Evolutionary conservation across 169 alveolate species (phyloP).

Genomic region (Plasmodium ovale): DNA sequence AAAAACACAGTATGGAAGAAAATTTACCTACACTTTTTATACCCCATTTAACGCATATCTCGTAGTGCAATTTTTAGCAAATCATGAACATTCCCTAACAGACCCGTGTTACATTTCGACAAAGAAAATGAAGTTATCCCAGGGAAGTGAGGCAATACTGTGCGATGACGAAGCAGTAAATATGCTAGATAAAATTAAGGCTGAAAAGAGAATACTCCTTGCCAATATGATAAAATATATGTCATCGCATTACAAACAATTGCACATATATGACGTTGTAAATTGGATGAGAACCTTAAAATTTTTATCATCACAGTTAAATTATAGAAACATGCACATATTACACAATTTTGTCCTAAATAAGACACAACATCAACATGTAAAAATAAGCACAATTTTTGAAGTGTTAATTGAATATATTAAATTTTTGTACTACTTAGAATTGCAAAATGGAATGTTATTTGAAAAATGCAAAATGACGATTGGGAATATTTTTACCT

Average conservation of each 20-base stretch:
- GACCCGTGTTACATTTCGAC: neutral
- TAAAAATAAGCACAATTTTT: constrained; percentile 23
- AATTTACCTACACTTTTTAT: constrained; percentile 17
- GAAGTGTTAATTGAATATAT: constrained; percentile 48
- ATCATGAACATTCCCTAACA: neutral
- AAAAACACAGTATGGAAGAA: neutral
- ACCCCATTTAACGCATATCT: constrained; percentile 67
- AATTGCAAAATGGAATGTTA: constrained; percentile 1
- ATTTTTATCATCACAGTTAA: constrained; percentile 3
- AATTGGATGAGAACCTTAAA: constrained; percentile 38
- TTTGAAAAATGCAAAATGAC: constrained; percentile 13
- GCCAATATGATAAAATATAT: constrained; percentile 10
- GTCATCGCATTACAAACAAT: neutral
- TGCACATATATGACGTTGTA: constrained; percentile 25
- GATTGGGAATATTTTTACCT: neutral
- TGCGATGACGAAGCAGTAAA: neutral
- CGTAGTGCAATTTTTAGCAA: constrained; percentile 4
- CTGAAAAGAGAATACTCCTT: constrained; percentile 11
- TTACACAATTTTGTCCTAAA: neutral
- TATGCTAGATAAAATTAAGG: neutral
- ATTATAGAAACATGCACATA: neutral
- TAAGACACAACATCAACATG: neutral
- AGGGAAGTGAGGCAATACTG: too few relatives aligned
- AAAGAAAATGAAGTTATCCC: too few relatives aligned
- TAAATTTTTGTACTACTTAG: constrained; percentile 47